phyloP scores from a whole-genome alignment of 2,329 filamentous ascomycete species.

The Colletotrichum somersetense region DNA sequence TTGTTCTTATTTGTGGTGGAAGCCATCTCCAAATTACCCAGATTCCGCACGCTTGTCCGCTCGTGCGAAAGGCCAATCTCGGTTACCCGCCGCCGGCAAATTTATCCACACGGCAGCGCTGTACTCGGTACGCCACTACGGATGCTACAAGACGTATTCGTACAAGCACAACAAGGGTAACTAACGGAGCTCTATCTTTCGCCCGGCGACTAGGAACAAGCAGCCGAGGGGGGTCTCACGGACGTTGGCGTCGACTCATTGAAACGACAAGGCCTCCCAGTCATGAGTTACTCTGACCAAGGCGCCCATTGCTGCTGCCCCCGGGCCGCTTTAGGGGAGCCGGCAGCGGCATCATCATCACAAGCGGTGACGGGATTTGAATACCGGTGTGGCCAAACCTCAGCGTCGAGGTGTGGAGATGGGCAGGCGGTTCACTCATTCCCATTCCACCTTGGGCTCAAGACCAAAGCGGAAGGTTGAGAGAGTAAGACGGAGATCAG shows the following conservation, averaged over 20 bases:
- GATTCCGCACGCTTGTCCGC: slow-evolving; percentile 26
- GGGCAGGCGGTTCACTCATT: background rate
- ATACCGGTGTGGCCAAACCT: slow-evolving; percentile 30
- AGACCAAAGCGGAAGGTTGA: slow-evolving; percentile 27
- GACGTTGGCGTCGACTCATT: slow-evolving; percentile 38
- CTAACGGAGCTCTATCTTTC: slow-evolving; percentile 19
- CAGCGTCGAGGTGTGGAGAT: slow-evolving; percentile 21
- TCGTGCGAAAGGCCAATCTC: slow-evolving; percentile 38
- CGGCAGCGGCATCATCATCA: slow-evolving; percentile 1
- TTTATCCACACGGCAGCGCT: slow-evolving; percentile 37
- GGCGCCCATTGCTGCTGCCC: background rate
- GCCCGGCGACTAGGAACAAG: slow-evolving; percentile 35
- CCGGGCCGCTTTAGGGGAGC: background rate
- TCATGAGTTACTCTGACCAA: slow-evolving; percentile 16
- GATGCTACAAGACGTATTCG: background rate
- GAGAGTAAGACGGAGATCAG: slow-evolving; percentile 8
- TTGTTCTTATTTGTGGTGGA: slow-evolving; percentile 17
- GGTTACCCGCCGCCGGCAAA: slow-evolving; percentile 36
- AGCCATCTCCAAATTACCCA: slow-evolving; percentile 29
- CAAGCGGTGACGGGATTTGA: slow-evolving; percentile 27
- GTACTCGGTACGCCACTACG: background rate
- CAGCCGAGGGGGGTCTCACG: slow-evolving; percentile 30
- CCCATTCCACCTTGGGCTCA: slow-evolving; percentile 3
- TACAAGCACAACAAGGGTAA: slow-evolving; percentile 18
- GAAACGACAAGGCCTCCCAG: slow-evolving; percentile 35